Evolutionary conservation across 2,329 filamentous ascomycete genomes (phyloP).

Genomic region (Botrytis tulipae): DNA sequence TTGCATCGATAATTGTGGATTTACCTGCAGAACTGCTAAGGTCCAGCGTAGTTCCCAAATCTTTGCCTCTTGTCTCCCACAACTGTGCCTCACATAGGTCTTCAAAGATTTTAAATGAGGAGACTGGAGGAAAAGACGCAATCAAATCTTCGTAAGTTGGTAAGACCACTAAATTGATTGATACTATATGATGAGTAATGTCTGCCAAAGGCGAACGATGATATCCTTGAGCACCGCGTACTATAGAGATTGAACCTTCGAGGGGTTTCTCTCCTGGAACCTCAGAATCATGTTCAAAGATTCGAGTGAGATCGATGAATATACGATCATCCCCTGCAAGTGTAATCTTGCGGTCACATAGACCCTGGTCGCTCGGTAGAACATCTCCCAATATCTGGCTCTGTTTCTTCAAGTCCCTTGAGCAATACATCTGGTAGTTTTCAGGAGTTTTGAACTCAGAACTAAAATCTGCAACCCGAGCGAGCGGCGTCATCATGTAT

Average conservation of each 20-base stretch:
- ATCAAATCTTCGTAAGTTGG: neutral
- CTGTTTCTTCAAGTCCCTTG: neutral
- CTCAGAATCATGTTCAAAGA: neutral
- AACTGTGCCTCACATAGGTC: neutral
- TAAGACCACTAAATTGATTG: neutral
- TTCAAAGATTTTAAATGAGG: neutral
- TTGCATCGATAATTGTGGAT: neutral
- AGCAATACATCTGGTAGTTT: neutral
- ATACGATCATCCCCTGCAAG: neutral
- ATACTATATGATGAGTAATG: neutral
- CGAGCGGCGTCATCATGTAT: neutral
- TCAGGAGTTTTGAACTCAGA: neutral
- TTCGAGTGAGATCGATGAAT: constrained; percentile 7
- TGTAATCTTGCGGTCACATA: neutral
- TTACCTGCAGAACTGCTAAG: neutral
- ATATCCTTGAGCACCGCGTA: neutral
- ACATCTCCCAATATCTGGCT: neutral
- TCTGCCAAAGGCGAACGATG: neutral
- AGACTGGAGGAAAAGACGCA: neutral
- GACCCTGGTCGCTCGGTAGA: neutral
- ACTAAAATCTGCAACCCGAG: neutral
- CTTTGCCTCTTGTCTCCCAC: neutral
- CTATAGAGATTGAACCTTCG: neutral
- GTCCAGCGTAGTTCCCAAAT: neutral
- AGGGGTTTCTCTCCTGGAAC: neutral